These are phyloP conservation scores for Cytospora piceicola DNA, from an alignment of 2,329 filamentous ascomycete genomes.

Conservation along the genomic window DNA sequence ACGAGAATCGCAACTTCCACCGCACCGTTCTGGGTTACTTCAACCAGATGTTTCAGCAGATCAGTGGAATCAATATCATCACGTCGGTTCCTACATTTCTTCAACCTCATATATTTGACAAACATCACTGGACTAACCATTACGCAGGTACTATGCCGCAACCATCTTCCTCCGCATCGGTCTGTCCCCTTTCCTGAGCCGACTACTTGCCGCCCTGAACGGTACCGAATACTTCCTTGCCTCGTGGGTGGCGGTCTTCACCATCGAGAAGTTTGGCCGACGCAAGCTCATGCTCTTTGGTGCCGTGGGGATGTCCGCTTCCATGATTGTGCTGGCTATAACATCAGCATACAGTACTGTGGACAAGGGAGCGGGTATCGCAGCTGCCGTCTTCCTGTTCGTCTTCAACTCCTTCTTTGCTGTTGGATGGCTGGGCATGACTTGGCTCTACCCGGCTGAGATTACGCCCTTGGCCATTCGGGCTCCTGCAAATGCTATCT, in stretches of 20 bases:
- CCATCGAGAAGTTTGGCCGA: constrained; percentile 34
- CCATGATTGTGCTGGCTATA: constrained; percentile 69
- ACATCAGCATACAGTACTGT: constrained; percentile 61
- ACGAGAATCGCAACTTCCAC: constrained; percentile 23
- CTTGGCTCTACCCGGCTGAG: constrained; percentile 70
- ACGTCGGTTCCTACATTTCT: background rate
- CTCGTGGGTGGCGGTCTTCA: constrained; percentile 30
- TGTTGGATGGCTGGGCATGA: constrained; percentile 63
- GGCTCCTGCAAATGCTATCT: constrained; percentile 69
- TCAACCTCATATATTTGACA: too few species aligned
- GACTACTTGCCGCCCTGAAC: constrained; percentile 32
- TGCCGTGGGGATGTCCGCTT: constrained; percentile 58
- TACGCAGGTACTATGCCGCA: constrained; percentile 31
- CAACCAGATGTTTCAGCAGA: constrained; percentile 48
- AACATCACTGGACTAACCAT: too few species aligned
- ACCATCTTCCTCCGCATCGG: constrained; percentile 33
- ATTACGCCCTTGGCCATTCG: constrained; percentile 74
- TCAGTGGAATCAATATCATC: constrained; percentile 34
- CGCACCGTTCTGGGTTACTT: constrained; percentile 21
- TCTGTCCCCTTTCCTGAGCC: constrained; percentile 29
- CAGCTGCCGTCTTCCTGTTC: constrained; percentile 73
- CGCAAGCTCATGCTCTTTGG: constrained; percentile 46
- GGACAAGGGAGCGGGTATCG: constrained; percentile 46
- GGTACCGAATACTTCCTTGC: constrained; percentile 33
- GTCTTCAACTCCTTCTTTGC: constrained; percentile 69